These are phyloP conservation scores for Biancaea sappan DNA, from an alignment of 306 rosid species.

Conservation along the genomic window DNA sequence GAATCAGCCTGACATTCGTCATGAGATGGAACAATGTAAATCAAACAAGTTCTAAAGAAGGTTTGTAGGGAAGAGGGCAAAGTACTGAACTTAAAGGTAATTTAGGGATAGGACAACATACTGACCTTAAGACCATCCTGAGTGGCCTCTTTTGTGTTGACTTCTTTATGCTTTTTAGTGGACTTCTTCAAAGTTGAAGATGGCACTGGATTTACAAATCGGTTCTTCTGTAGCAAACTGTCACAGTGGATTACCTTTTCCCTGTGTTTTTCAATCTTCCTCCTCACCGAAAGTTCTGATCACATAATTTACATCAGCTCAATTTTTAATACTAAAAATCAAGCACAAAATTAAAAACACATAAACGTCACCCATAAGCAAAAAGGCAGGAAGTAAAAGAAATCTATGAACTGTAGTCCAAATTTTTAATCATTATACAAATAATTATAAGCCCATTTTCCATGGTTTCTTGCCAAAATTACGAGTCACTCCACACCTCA, in stretches of 20 bases:
- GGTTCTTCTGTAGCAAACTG: slow-evolving; percentile 72
- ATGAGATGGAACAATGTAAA: slow-evolving; percentile 16
- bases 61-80: background rate
- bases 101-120: background rate
- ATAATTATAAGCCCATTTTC: background rate
- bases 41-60: background rate
- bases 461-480: background rate
- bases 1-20: slow-evolving; percentile 47
- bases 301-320: slow-evolving; percentile 6
- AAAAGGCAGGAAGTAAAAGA: background rate
- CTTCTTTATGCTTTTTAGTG: slow-evolving; percentile 45
- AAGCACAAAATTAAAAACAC: background rate
- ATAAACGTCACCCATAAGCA: background rate
- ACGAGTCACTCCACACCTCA: background rate
- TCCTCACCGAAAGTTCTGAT: slow-evolving; percentile 79
- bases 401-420: background rate
- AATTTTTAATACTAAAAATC: background rate
- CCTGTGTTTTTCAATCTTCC: slow-evolving; percentile 87
- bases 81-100: background rate
- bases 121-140: slow-evolving; percentile 58
- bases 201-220: slow-evolving; percentile 72
- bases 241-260: slow-evolving; percentile 74
- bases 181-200: slow-evolving; percentile 71
- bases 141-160: slow-evolving; percentile 32
- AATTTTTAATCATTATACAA: background rate